Conservation (phyloP, 1,139 yeast species). For the Debaryomycetaceae sp. region DNA sequence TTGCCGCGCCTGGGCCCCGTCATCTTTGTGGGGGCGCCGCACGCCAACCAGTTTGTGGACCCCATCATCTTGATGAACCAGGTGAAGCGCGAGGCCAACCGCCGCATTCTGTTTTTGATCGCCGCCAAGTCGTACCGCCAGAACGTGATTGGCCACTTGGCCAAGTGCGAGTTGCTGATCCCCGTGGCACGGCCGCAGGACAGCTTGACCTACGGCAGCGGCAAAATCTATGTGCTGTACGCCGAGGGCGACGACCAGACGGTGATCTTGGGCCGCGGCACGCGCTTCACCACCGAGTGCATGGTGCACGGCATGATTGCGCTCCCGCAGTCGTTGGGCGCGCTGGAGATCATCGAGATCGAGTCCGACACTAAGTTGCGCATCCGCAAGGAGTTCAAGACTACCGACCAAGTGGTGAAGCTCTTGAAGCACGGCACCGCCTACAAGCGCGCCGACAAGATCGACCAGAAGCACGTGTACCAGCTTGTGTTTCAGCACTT, state of each 20-base stretch:
- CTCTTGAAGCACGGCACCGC: constrained; percentile 50
- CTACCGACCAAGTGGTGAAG: constrained; percentile 37
- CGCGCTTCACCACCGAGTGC: constrained; percentile 66
- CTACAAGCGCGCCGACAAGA: constrained; percentile 73
- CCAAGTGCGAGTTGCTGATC: constrained; percentile 73
- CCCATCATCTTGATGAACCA: constrained; percentile 83
- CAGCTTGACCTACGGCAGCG: constrained; percentile 57
- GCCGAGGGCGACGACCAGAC: constrained; percentile 35
- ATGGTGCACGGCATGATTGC: constrained; percentile 67
- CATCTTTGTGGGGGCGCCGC: constrained; percentile 96
- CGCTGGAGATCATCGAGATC: constrained; percentile 64
- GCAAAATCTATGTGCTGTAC: constrained; percentile 52
- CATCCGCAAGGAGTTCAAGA: constrained; percentile 71
- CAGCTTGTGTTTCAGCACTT: constrained; percentile 78
- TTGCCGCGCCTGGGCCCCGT: constrained; percentile 83
- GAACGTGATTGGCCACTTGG: constrained; percentile 67
- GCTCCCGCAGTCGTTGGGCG: constrained; percentile 76
- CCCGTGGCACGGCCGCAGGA: constrained; percentile 95
- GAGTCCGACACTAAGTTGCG: constrained; percentile 69
- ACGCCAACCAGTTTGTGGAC: constrained; percentile 94
- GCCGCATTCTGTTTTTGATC: constrained; percentile 79
- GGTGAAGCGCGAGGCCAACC: constrained; percentile 63
- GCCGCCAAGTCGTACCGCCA: constrained; percentile 78
- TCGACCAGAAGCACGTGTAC: constrained; percentile 82
- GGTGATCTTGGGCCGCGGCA: constrained; percentile 58